Evolutionary conservation across 257 asterid species (phyloP), one percentile per base, ranked within the genome.

Genomic region (Capsicum chinense): DNA sequence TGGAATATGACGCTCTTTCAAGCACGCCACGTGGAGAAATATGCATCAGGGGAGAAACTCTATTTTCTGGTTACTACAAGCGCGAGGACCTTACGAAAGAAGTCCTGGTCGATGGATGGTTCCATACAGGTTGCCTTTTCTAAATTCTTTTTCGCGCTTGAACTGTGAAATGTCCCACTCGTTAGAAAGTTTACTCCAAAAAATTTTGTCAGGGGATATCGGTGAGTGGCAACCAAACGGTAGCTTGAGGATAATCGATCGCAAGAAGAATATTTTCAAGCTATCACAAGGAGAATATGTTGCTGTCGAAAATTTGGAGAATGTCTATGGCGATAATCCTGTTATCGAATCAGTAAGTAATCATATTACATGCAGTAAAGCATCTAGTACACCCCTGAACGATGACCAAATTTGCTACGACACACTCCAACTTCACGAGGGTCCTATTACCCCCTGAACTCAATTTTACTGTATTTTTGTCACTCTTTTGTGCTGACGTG

Each of bases 221-320:
- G 99, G 98, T 59, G 95, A 95, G 86, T 97, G 99, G 99, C 97
- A 93, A 88, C 88, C 92, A 60, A 89, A 92, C 87, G 99, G 99
- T 73, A 90, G 97, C 90, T 87, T 97, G 93, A 95, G 93, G 91
- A 93, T 97, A 86, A 88, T 97, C 62, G 99, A 97, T 88, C 95
- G 98, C 50, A 97, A 93, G 92, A 97, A 97, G 92, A 97, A 97
- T 85, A 97, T 97, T 83, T 97, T 97, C 90, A 97, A 97, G 90
- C 98, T 97, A 84, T 93, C 99, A 42, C 99, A 97, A 88, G 99
- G 99, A 83, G 99, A 97, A 89, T 97, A 97, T 90, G 99, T 97
- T 83, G 99, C 99, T 4, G 98, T 95, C 66, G 99, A 95, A 91
- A 95, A 93, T 89, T 88, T 97, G 91, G 99, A 97, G 90, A 95